These are phyloP conservation scores for Pythium chondricola DNA, from an alignment of 352 stramenopile genomes.

Conservation along the genomic window DNA sequence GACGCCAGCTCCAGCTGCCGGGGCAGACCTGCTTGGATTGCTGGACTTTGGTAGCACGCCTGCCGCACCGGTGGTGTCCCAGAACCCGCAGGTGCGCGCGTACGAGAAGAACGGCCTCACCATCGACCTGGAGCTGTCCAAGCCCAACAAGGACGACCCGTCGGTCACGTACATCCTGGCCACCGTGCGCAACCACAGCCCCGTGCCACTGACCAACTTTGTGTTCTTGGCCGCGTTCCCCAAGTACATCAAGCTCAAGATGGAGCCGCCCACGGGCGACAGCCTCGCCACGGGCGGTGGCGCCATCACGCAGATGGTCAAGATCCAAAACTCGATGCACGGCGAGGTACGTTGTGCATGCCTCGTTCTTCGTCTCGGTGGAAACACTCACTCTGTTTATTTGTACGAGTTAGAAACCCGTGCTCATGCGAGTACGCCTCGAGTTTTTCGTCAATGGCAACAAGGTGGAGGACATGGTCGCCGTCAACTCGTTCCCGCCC, in stretches of 20 bases:
- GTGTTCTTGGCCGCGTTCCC: slow-evolving; percentile 94
- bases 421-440: slow-evolving; percentile 82
- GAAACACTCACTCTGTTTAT: slow-evolving; percentile 10
- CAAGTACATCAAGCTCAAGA: slow-evolving; percentile 97
- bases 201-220: slow-evolving; percentile 87
- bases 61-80: slow-evolving; percentile 16
- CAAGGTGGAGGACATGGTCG: slow-evolving; percentile 82
- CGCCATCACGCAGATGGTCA: slow-evolving; percentile 92
- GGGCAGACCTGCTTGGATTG: slow-evolving; percentile 51
- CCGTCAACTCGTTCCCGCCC: slow-evolving; percentile 65
- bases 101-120: slow-evolving; percentile 96
- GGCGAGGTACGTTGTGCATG: slow-evolving; percentile 59
- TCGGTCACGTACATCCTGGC: slow-evolving; percentile 90
- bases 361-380: neutral
- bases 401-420: slow-evolving; percentile 58
- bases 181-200: slow-evolving; percentile 90
- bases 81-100: slow-evolving; percentile 71
- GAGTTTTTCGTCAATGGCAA: slow-evolving; percentile 80
- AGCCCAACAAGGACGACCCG: slow-evolving; percentile 90
- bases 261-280: slow-evolving; percentile 93
- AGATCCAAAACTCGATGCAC: slow-evolving; percentile 94
- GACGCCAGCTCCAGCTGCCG: slow-evolving; percentile 11
- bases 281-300: slow-evolving; percentile 79
- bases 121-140: slow-evolving; percentile 88
- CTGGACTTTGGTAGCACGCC: slow-evolving; percentile 63